A percentile compares a stretch with the other conserved stretches of the same genome.
These are phyloP conservation scores for Oehlia diaphana DNA, from an alignment of 192 early-diverging fungal species.

Conservation along the genomic window DNA sequence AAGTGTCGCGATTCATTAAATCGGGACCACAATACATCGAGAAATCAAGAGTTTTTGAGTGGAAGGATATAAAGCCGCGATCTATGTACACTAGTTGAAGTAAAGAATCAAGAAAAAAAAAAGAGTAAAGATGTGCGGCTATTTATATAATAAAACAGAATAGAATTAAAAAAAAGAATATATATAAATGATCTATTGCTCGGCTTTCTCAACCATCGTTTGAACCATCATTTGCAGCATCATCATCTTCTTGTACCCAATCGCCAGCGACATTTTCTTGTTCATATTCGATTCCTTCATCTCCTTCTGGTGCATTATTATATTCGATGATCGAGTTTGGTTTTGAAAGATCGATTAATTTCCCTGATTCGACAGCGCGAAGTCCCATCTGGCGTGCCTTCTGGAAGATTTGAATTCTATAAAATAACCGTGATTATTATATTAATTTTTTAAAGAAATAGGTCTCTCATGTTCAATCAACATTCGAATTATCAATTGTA, in stretches of 20 bases:
- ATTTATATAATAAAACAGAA: neutral
- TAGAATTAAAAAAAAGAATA: neutral
- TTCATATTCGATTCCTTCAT: constrained; percentile 7
- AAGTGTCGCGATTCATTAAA: neutral
- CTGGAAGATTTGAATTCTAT: constrained; percentile 30
- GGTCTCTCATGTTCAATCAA: neutral
- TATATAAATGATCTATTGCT: neutral
- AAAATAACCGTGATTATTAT: neutral
- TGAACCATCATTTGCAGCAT: neutral
- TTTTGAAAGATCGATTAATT: constrained; percentile 23
- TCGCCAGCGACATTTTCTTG: neutral
- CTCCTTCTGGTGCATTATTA: neutral
- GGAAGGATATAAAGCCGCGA: neutral
- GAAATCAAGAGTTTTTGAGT: neutral
- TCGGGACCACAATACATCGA: neutral
- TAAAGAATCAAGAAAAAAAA: neutral
- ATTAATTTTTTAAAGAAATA: neutral
- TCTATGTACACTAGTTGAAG: constrained; percentile 1
- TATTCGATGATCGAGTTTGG: constrained; percentile 15
- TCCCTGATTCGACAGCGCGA: constrained; percentile 27
- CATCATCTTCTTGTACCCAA: neutral
- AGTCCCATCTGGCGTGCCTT: constrained; percentile 29
- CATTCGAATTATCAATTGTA: neutral
- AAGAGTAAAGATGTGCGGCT: neutral
- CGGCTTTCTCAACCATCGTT: neutral